Evolutionary conservation across 352 stramenopile genomes (phyloP), one percentile per base, ranked within the genome.

Genomic region (Globisporangium iwayamae): DNA sequence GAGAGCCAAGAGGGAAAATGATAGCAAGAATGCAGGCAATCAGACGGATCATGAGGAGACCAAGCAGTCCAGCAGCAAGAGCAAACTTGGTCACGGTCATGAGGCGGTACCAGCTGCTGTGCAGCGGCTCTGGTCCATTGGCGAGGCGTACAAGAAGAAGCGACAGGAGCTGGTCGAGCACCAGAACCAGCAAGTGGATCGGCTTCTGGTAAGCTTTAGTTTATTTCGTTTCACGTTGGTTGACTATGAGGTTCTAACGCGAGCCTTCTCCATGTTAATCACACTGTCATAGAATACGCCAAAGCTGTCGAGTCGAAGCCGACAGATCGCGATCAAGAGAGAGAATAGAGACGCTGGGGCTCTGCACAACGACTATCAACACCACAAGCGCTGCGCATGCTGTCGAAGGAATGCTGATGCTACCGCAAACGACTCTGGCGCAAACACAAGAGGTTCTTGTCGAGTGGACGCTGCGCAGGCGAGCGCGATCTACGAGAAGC

Each of bases 261-360:
- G 22, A 22, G 50, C 16, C 14, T 25, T 25, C 45, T 59, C 8
- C 52, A 10, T 43, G 30, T 8, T 30, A 7, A 10, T 38, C 6
- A n/a, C 25, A 38, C 18, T 39, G 4, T 53, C 13, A n/a, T 34
- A 90, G 77, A 66, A 60, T 50, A 65, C 61, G 6, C 69, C 73
- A 20, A 89, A 88, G 65, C 67, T 91, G 39, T 89, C 68, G 51
- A 58, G 36, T 22, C 75, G 70, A 60, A 91, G 83, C 41, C 67
- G 70, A 3, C 62, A 72, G 32, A 71, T 91, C n/a, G 75, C 71
- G 10, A 59, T 62, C 5, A 76, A 78, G 57, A 65, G 51, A 48
- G 68, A 68, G n/a, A 68, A 59, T 25, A 66, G 48, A 46, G 22
- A 50, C n/a, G 20, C 52, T 34, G 55, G 50, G 13, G 65, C 48